These are phyloP conservation scores for Porphyra umbilicalis DNA, from an alignment of 31 red algal genomes.

Conservation along the genomic window DNA sequence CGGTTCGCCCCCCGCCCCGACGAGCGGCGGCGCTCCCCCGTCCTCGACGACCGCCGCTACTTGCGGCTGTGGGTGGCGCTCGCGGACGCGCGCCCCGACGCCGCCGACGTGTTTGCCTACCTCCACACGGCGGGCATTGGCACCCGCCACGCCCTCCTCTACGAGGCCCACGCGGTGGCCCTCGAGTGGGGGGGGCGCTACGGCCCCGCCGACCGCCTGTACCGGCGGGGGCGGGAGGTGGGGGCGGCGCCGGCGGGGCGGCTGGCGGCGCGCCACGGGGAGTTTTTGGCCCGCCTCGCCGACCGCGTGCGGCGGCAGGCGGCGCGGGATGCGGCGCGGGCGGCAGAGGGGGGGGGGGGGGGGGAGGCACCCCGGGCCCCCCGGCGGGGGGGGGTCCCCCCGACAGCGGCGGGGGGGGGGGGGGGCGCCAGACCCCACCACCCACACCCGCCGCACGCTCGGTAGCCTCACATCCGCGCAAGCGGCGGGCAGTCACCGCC, in stretches of 20 bases:
- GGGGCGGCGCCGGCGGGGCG: conserved; percentile 36
- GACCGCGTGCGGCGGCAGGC: conserved; percentile 34
- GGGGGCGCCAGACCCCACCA: neutral
- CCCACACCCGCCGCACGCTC: neutral
- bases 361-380: neutral
- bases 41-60: conserved; percentile 50
- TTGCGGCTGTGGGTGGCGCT: conserved; percentile 74
- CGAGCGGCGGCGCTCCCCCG: conserved; percentile 41
- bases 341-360: neutral
- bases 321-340: neutral
- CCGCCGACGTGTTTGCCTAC: conserved; percentile 69
- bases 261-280: conserved; percentile 31
- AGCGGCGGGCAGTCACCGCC: neutral
- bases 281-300: conserved; percentile 47
- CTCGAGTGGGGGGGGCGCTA: conserved; percentile 55
- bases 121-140: conserved; percentile 57
- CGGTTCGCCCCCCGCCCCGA: neutral
- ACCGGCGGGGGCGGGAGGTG: conserved; percentile 19
- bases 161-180: conserved; percentile 62
- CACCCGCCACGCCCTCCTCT: conserved; percentile 35
- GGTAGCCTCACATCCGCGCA: neutral
- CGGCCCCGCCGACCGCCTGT: conserved; percentile 38
- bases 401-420: neutral
- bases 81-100: conserved; percentile 51
- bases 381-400: neutral